Conservation (phyloP, 192 early-diverging fungal species). For the Coemansia sp. region DNA sequence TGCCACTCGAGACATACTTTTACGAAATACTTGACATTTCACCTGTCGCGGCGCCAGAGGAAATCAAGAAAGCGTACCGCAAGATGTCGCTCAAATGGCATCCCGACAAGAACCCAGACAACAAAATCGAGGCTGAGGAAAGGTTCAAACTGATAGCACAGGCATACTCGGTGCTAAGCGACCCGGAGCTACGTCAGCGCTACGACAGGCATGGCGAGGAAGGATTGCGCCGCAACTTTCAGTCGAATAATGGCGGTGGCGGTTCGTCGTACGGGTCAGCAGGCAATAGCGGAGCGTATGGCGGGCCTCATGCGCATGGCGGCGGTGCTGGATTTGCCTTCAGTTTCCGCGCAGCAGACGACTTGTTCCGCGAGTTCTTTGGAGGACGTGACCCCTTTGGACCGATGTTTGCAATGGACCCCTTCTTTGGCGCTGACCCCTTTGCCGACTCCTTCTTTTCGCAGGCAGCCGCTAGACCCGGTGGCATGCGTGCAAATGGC, state of each 20-base stretch:
- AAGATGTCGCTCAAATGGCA: conserved; percentile 74
- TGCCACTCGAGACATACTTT: conserved; percentile 54
- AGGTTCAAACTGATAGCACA: conserved; percentile 56
- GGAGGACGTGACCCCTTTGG: conserved; percentile 49
- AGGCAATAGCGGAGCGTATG: conserved; percentile 3
- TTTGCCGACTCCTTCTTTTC: conserved; percentile 47
- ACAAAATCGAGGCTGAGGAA: conserved; percentile 43
- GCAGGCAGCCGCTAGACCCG: conserved; percentile 16
- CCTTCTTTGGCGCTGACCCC: conserved; percentile 35
- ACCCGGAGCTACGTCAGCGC: conserved; percentile 28
- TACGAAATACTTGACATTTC: conserved; percentile 71
- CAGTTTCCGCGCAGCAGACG: conserved; percentile 41
- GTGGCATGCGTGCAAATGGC: conserved; percentile 17
- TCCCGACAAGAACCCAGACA: conserved; percentile 63
- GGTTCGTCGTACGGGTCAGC: conserved; percentile 11
- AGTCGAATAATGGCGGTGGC: conserved; percentile 7
- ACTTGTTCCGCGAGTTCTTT: conserved; percentile 54
- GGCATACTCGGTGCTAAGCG: conserved; percentile 56
- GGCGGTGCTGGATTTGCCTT: conserved; percentile 13
- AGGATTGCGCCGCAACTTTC: conserved; percentile 46
- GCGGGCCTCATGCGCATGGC: neutral
- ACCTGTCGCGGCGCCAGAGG: conserved; percentile 60
- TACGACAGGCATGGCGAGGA: conserved; percentile 53
- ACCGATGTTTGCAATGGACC: conserved; percentile 36
- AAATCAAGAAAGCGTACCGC: conserved; percentile 75